Base-by-base conservation (phyloP, 148 eudicot genomes). In the Chenopodium suecicum region DNA sequence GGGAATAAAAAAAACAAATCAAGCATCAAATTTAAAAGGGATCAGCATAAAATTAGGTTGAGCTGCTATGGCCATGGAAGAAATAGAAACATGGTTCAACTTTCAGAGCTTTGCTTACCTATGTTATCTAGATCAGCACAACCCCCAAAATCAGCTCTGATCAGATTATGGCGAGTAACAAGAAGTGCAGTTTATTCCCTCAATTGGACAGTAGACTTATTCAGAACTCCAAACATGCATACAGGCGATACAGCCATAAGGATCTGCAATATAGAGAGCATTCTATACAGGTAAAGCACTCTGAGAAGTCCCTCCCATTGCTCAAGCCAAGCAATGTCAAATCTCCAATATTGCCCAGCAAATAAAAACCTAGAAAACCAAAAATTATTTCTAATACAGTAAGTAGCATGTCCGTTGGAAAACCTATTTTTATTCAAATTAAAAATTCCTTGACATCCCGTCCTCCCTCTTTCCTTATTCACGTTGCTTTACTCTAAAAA, bases 251-350 rank as follows among this genome's bases (percentile, higher is more conserved):
- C 41, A 37, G 0, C 41, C 41, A 37, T 37, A 37, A 37, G 41
- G 41, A 37, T 23, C 77, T n/a, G 14, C 66, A 58, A 27, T 64
- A n/a, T 52, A n/a, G 52, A 31, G 79, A 66, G 52, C 13, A 60
- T 41, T 23, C 66, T 54, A 58, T 14, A 41, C 31, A 46, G 70
- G 37, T 13, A 58, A 22, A 70, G 19, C 66, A 27, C 63, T 32
- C 27, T 44, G 68, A 70, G 69, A 25, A 81, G 84, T 70, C 54
- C 41, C 75, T 70, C 69, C 62, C 47, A 76, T 23, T 9, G 52
- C 74, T 25, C 17, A 31, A n/a, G 50, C 75, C 74, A 12, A 70
- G 32, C 60, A 23, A 5, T 34, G 20, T 29, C 16, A 19, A 13
- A 50, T 23, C 25, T 68, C 50, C 52, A 20, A 37, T 2, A 78